A percentile compares a stretch with the other conserved stretches of the same genome.
phyloP scores from a whole-genome alignment of 2,329 filamentous ascomycete genomes.

The Lizonia empirigonia region DNA sequence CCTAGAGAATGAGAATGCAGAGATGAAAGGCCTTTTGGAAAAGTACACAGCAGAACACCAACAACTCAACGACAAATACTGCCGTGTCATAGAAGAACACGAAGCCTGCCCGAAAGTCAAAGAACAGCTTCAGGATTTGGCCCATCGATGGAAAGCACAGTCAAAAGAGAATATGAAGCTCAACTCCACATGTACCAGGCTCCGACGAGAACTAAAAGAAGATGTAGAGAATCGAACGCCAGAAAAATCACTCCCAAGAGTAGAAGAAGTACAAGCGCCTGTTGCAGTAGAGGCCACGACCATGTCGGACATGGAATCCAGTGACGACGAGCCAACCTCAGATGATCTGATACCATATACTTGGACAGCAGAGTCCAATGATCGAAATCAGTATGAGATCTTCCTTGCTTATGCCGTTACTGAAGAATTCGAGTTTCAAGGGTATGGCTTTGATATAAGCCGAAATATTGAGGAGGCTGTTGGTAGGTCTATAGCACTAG shows the following conservation, averaged over 20 bases:
- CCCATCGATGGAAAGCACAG: conserved; percentile 11
- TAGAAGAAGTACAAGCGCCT: conserved; percentile 10
- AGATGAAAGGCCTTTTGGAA: conserved; percentile 11
- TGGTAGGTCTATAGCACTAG: no score
- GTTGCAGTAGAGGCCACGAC: conserved; percentile 14
- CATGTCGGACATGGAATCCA: conserved; percentile 10
- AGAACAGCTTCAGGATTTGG: conserved; percentile 14
- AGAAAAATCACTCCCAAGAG: not conserved
- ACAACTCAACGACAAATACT: conserved; percentile 7
- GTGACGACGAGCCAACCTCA: conserved; percentile 10
- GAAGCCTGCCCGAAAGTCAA: conserved; percentile 2
- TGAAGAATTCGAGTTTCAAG: conserved; percentile 7
- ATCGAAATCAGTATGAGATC: conserved; percentile 10
- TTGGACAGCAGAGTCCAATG: conserved; percentile 5
- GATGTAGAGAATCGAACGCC: conserved; percentile 3
- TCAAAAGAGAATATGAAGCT: conserved; percentile 8
- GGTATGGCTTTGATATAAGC: conserved; percentile 12
- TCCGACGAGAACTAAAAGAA: conserved; percentile 7
- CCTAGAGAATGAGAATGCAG: conserved; percentile 13
- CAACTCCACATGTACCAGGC: conserved; percentile 2
- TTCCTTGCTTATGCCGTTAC: conserved; percentile 9
- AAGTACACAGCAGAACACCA: conserved; percentile 1
- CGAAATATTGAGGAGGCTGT: conserved; percentile 9
- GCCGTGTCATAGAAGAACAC: conserved; percentile 4
- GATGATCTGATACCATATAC: conserved; percentile 8